A percentile compares a stretch with the other conserved stretches of the same genome.
phyloP scores from a whole-genome alignment of 768 basidiomycete species.

The Lepiota brunneoincarnata region DNA sequence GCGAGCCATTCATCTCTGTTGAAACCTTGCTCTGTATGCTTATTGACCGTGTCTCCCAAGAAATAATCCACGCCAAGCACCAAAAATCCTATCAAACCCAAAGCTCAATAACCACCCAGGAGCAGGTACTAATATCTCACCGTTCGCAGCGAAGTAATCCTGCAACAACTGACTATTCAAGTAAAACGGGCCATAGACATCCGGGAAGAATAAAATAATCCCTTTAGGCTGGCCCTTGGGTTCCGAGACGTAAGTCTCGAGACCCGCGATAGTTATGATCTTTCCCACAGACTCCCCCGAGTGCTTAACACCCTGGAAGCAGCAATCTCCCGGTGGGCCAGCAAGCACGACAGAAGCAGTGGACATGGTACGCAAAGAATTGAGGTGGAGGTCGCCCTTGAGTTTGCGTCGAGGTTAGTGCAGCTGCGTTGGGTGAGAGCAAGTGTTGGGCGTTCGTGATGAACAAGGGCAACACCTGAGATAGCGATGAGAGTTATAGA shows the following conservation, averaged over 20 bases:
- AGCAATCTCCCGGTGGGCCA: constrained; percentile 47
- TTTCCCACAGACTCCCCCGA: constrained; percentile 45
- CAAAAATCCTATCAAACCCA: constrained; percentile 41
- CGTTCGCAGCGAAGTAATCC: constrained; percentile 61
- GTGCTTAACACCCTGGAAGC: constrained; percentile 52
- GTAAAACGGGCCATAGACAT: constrained; percentile 59
- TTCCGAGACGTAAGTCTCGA: constrained; percentile 55
- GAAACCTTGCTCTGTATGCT: constrained; percentile 34
- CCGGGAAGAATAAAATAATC: constrained; percentile 56
- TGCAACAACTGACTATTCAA: constrained; percentile 58
- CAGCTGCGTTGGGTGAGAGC: too few relatives aligned
- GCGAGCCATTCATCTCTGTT: constrained; percentile 41
- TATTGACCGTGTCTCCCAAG: constrained; percentile 52
- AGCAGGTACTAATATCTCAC: constrained; percentile 26
- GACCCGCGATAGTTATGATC: constrained; percentile 34
- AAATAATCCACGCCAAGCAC: constrained; percentile 66
- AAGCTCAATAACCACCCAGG: not conserved
- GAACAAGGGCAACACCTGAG: too few relatives aligned
- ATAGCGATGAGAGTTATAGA: too few relatives aligned
- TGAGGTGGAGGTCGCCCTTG: too few relatives aligned
- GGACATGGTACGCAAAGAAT: not conserved
- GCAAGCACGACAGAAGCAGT: constrained; percentile 33
- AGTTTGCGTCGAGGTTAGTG: too few relatives aligned
- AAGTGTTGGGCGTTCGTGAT: not conserved
- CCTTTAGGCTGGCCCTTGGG: constrained; percentile 42